Base-by-base conservation (phyloP, 2,329 filamentous ascomycete species). In the Graphilbum sp. region DNA sequence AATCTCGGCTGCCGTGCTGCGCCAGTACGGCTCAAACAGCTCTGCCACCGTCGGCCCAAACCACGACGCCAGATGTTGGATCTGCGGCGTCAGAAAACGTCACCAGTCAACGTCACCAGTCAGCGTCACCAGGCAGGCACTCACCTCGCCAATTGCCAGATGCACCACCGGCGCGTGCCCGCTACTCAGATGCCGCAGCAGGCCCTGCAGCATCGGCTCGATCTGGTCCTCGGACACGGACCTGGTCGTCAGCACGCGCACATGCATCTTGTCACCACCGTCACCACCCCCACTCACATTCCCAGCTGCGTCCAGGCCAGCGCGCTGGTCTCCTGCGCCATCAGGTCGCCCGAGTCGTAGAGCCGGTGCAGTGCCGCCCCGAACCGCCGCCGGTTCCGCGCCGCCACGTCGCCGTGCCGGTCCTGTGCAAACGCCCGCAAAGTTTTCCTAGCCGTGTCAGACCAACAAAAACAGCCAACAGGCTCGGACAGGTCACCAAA, bases 21-120 rank as follows among this genome's bases (percentile, higher is more conserved):
- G 74, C 87, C 88, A 96, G 54, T 86, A 96, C 1, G 88, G 86
- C 39, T 78, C 75, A 40, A 96, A 78, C 0, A 98, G 62, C 15
- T n/a, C 75, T 72, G 21, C 69, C 66, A 2, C 78, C 69, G 2
- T 73, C 78, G 29, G 64, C 3, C 66, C 64, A 31, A 75, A 69
- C 35, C 66, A 62, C 37, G 78, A 69, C 2, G 86, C 80, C 35
- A 96, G 65, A 43, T 75, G 76, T 17, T 80, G 65, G 30, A 94
- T 62, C 57, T 61, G 27, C 4, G 12, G 20, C n/a, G 3, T 8
- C 3, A 12, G 15, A 10, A 17, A 10, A 12, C 7, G 34, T n/a
- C n/a, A n/a, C n/a, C n/a, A n/a, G n/a, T n/a, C n/a, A n/a, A n/a
- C n/a, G n/a, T n/a, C n/a, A n/a, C 16, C 15, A n/a, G n/a, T 29